Conservation (phyloP, 2,329 filamentous ascomycete genomes). For the Aspergillus sp. region DNA sequence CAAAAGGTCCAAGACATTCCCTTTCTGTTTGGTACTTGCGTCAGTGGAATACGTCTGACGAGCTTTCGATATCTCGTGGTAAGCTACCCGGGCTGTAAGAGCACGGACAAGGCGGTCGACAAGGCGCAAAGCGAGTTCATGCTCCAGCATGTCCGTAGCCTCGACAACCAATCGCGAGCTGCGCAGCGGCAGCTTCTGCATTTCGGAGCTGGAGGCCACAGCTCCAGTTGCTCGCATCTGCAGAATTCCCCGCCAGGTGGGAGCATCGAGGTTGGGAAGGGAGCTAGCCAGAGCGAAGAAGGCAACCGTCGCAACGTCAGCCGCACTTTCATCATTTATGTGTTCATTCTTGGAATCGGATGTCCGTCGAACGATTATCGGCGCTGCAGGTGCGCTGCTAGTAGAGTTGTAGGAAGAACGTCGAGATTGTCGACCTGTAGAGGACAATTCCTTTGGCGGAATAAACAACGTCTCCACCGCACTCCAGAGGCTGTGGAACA, state of each 20-base stretch:
- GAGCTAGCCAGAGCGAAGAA: constrained; percentile 39
- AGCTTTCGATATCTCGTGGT: constrained; percentile 47
- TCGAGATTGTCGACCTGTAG: constrained; percentile 28
- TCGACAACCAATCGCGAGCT: constrained; percentile 33
- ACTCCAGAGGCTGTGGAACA: constrained; percentile 43
- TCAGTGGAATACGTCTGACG: constrained; percentile 29
- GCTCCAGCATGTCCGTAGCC: constrained; percentile 47
- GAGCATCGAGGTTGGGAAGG: constrained; percentile 34
- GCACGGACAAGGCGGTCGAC: constrained; percentile 50
- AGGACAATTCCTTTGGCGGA: constrained; percentile 36
- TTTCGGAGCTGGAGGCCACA: constrained; percentile 37
- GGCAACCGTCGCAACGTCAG: constrained; percentile 37
- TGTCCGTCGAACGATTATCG: constrained; percentile 25
- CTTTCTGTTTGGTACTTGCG: constrained; percentile 25
- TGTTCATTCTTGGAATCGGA: constrained; percentile 32
- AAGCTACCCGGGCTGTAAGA: constrained; percentile 50
- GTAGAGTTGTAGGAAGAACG: constrained; percentile 30
- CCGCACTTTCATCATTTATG: constrained; percentile 38
- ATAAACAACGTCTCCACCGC: constrained; percentile 40
- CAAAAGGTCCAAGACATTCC: constrained; percentile 35
- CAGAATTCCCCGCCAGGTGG: constrained; percentile 41
- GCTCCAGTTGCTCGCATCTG: constrained; percentile 42
- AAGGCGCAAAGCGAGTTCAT: constrained; percentile 52
- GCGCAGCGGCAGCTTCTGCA: constrained; percentile 31
- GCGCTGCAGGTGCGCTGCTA: constrained; percentile 18